Evolutionary conservation across 2,329 filamentous ascomycete genomes (phyloP).

Genomic region (Botrytis deweyae): DNA sequence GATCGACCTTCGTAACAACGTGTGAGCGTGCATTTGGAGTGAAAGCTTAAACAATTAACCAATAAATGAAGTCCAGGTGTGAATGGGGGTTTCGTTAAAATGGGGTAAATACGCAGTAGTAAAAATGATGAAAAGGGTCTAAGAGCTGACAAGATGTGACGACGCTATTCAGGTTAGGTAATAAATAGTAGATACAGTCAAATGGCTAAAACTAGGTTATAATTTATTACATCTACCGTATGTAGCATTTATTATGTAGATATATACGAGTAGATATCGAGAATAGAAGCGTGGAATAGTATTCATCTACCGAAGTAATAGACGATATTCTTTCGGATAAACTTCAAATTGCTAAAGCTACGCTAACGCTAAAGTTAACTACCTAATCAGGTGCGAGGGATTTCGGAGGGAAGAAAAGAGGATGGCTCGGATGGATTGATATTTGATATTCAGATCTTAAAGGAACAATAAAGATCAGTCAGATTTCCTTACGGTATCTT

Average conservation of each 20-base stretch:
- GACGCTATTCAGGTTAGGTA: background rate
- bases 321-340: background rate
- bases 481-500: constrained; percentile 1
- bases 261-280: background rate
- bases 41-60: constrained; percentile 11
- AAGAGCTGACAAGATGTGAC: background rate
- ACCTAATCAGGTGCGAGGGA: background rate
- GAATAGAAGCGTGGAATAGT: background rate
- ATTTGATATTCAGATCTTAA: background rate
- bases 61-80: constrained; percentile 10
- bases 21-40: constrained; percentile 10
- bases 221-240: background rate
- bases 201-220: background rate
- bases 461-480: constrained; percentile 2
- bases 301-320: background rate
- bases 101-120: background rate
- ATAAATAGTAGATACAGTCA: background rate
- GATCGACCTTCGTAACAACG: constrained; percentile 13
- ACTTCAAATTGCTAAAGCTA: background rate
- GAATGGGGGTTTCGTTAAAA: background rate
- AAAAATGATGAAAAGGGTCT: background rate
- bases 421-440: background rate
- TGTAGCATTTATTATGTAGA: background rate
- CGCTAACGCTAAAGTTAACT: background rate
- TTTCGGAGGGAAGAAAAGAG: background rate